phyloP scores from a whole-genome alignment of 1,284 basidiomycete species.

The Boletus semigastroideus region DNA sequence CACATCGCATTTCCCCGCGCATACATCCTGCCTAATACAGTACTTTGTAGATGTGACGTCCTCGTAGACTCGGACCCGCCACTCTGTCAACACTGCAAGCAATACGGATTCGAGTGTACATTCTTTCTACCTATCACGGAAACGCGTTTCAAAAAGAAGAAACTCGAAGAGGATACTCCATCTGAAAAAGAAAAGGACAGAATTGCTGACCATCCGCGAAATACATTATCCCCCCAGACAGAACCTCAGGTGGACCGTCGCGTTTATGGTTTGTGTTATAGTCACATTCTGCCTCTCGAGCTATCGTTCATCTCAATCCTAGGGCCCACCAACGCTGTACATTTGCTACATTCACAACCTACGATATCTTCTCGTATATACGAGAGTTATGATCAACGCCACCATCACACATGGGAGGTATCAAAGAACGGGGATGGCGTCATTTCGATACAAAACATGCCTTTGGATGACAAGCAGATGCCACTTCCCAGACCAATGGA shows the following conservation, averaged over 20 bases:
- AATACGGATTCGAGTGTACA: slow-evolving; percentile 90
- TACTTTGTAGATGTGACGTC: slow-evolving; percentile 66
- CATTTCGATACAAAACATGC: slow-evolving; percentile 78
- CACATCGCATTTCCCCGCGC: slow-evolving; percentile 17
- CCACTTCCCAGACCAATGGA: slow-evolving; percentile 61
- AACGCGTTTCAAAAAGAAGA: slow-evolving; percentile 97
- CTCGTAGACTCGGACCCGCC: slow-evolving; percentile 72
- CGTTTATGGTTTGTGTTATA: slow-evolving; percentile 55
- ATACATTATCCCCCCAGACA: slow-evolving; percentile 37
- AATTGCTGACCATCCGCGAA: slow-evolving; percentile 26
- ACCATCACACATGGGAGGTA: slow-evolving; percentile 84
- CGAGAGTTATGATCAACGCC: slow-evolving; percentile 83
- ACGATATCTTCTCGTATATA: slow-evolving; percentile 81
- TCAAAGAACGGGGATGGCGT: slow-evolving; percentile 82
- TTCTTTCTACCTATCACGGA: slow-evolving; percentile 98
- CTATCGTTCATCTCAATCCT: slow-evolving; percentile 12
- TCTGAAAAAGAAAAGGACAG: slow-evolving; percentile 44
- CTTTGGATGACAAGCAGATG: slow-evolving; percentile 51
- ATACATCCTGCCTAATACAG: slow-evolving; percentile 19
- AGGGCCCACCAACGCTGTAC: slow-evolving; percentile 86
- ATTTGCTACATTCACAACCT: slow-evolving; percentile 87
- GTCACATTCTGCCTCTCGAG: not conserved
- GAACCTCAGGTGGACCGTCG: slow-evolving; percentile 50
- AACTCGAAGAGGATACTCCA: slow-evolving; percentile 64
- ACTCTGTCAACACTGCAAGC: slow-evolving; percentile 83